phyloP scores from a whole-genome alignment of 2,329 filamentous ascomycete genomes.

The Cladophialophora chaetospira region DNA sequence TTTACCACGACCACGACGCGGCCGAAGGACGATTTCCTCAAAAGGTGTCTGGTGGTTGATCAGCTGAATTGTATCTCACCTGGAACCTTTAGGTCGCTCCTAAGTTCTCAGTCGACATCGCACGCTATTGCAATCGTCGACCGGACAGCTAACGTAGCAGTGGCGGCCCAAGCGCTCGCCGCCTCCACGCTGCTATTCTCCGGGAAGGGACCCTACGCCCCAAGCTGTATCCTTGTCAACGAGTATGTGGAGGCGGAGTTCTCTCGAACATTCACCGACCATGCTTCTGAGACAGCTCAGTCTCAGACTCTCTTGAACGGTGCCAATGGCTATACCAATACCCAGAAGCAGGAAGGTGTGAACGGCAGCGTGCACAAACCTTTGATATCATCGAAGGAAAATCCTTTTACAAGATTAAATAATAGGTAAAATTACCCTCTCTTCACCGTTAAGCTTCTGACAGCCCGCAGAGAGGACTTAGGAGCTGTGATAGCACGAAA shows the following conservation, averaged over 20 bases:
- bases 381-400: constrained; percentile 27
- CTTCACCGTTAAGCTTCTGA: not conserved
- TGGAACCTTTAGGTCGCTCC: constrained; percentile 22
- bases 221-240: constrained; percentile 65
- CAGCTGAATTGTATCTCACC: not conserved
- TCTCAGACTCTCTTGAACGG: not conserved
- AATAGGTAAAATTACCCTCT: not conserved
- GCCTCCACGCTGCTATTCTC: constrained; percentile 58
- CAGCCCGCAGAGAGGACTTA: not conserved
- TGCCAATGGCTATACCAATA: not conserved
- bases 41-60: not conserved
- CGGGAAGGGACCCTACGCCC: constrained; percentile 62
- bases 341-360: not conserved
- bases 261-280: not conserved
- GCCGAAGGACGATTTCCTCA: not conserved
- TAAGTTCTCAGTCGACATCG: constrained; percentile 39
- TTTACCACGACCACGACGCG: not conserved
- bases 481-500: not conserved
- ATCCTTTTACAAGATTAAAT: not conserved
- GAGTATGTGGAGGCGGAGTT: constrained; percentile 52
- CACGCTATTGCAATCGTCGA: constrained; percentile 61
- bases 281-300: not conserved
- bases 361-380: not conserved
- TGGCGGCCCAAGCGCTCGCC: constrained; percentile 57
- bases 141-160: constrained; percentile 57